A percentile compares a stretch with the other conserved stretches of the same genome.
Evolutionary conservation across 805 yeast genomes (phyloP).

Genomic region (Candida schatavii): DNA sequence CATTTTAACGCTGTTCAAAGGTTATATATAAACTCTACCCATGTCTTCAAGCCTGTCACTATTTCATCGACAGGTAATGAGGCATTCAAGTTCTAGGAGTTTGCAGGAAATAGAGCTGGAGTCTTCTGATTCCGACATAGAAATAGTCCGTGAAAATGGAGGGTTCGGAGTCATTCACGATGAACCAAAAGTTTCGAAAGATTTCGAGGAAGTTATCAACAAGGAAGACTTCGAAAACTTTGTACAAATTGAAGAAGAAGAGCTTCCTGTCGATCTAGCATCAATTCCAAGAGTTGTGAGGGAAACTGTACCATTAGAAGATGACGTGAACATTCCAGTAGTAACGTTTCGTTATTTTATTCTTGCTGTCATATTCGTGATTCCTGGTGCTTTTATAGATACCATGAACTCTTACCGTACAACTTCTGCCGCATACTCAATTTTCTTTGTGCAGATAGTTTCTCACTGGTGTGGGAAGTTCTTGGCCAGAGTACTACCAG

Average conservation of each 20-base stretch:
- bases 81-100: no score
- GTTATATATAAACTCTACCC: no score
- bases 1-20: no score
- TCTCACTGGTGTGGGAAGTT: slow-evolving; percentile 47
- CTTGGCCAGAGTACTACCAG: slow-evolving; percentile 42
- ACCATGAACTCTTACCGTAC: slow-evolving; percentile 43
- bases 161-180: slow-evolving; percentile 1
- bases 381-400: slow-evolving; percentile 42
- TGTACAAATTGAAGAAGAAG: no score
- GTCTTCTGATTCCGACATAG: neutral
- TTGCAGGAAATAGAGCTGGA: no score
- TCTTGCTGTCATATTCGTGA: slow-evolving; percentile 30
- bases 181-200: neutral
- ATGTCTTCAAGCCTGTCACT: no score
- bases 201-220: slow-evolving; percentile 2
- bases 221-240: no score
- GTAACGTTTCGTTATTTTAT: slow-evolving; percentile 37
- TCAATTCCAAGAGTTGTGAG: slow-evolving; percentile 30
- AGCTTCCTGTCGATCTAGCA: slow-evolving; percentile 18
- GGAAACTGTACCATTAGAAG: slow-evolving; percentile 36
- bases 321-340: slow-evolving; percentile 36
- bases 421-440: slow-evolving; percentile 48
- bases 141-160: neutral
- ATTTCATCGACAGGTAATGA: no score
- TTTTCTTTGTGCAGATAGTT: slow-evolving; percentile 50